phyloP scores from a whole-genome alignment of 2,329 filamentous ascomycete genomes.

The Pyricularia sp. region DNA sequence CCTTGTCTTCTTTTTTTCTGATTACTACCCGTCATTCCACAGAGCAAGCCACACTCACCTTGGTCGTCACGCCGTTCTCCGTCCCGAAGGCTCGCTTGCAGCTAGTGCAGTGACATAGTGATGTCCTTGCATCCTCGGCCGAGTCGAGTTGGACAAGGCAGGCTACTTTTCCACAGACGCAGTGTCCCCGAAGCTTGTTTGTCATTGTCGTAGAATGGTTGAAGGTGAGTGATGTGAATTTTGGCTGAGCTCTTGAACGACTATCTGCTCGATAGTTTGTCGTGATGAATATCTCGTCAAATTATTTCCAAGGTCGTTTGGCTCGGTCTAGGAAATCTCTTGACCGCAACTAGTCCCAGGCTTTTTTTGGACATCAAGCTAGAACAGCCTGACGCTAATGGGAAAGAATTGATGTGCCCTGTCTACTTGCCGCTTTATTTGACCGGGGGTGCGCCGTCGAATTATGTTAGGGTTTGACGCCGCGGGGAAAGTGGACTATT shows the following conservation, averaged over 20 bases:
- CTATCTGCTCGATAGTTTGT: not conserved
- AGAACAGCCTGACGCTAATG: no score
- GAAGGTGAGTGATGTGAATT: not conserved
- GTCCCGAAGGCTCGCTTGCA: constrained; percentile 23
- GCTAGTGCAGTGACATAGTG: constrained; percentile 23
- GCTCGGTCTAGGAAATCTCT: not conserved
- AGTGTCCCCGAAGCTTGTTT: constrained; percentile 12
- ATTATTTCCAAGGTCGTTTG: not conserved
- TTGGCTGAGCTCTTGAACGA: not conserved
- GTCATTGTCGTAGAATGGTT: constrained; percentile 5
- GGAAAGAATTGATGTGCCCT: no score
- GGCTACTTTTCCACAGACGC: constrained; percentile 15
- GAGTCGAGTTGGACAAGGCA: constrained; percentile 18
- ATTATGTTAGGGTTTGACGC: not conserved
- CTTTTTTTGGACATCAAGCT: not conserved
- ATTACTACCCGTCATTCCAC: not conserved
- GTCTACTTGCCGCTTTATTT: not conserved
- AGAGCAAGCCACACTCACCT: constrained; percentile 8
- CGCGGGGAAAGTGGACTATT: not conserved
- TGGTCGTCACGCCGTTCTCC: constrained; percentile 23
- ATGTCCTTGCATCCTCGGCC: constrained; percentile 18
- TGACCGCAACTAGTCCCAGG: not conserved
- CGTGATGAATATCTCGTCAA: not conserved
- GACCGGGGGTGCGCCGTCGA: not conserved
- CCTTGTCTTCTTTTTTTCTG: not conserved